Conservation (phyloP, 1,284 basidiomycete species). For the Irpex sp. region DNA sequence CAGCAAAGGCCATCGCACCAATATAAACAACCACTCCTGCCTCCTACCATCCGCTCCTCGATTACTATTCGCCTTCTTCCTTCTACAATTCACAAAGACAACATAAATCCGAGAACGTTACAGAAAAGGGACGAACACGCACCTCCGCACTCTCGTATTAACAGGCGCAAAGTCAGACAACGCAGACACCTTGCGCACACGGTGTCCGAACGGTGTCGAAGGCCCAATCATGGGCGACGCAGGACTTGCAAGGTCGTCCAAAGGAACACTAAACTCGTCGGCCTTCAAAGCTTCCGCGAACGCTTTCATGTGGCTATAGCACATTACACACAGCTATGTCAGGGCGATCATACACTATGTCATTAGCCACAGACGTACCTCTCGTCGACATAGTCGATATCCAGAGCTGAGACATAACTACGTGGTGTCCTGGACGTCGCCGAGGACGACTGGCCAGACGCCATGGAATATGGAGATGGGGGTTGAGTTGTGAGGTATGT, state of each 20-base stretch:
- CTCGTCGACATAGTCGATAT: constrained; percentile 65
- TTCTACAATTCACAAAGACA: background rate
- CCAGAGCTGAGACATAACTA: constrained; percentile 20
- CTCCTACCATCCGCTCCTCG: constrained; percentile 40
- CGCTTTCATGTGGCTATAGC: constrained; percentile 67
- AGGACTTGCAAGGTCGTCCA: constrained; percentile 29
- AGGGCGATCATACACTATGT: background rate
- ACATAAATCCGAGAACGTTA: background rate
- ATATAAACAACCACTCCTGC: constrained; percentile 76
- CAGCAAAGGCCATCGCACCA: constrained; percentile 86
- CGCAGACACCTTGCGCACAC: constrained; percentile 76
- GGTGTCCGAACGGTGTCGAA: constrained; percentile 22
- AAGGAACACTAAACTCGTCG: constrained; percentile 45
- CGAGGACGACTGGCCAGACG: background rate
- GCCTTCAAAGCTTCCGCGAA: constrained; percentile 61
- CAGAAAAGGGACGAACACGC: background rate
- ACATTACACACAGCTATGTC: background rate
- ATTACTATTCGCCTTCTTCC: constrained; percentile 31
- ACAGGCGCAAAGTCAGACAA: constrained; percentile 92
- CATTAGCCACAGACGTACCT: constrained; percentile 34
- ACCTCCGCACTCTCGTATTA: constrained; percentile 74
- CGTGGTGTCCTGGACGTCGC: background rate
- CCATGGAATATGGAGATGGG: constrained; percentile 1
- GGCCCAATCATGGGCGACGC: constrained; percentile 32
- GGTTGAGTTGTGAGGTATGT: background rate